Percentiles rank a stretch among this genome's conserved stretches.
These are phyloP conservation scores for Grosmannia penicillata DNA, from an alignment of 2,329 filamentous ascomycete species.

Conservation along the genomic window DNA sequence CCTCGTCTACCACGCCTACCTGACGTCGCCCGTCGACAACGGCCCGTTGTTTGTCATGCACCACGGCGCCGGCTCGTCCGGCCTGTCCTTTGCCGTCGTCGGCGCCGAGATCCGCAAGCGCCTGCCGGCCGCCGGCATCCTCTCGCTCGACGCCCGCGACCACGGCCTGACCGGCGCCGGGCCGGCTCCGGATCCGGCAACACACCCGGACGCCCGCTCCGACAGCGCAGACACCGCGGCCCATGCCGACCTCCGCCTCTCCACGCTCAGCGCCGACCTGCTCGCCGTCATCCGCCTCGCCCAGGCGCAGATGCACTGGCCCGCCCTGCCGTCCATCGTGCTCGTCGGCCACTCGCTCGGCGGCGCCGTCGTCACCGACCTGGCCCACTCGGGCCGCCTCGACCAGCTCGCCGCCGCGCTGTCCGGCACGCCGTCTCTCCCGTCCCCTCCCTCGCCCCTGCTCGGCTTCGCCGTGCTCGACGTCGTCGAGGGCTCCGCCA, in stretches of 20 bases:
- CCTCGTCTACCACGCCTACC: slow-evolving; percentile 69
- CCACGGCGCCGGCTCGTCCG: slow-evolving; percentile 88
- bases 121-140: slow-evolving; percentile 65
- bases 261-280: slow-evolving; percentile 60
- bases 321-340: slow-evolving; percentile 55
- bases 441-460: too few relatives aligned
- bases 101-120: slow-evolving; percentile 61
- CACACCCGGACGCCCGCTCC: too few relatives aligned
- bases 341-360: slow-evolving; percentile 88
- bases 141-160: slow-evolving; percentile 74
- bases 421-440: too few relatives aligned
- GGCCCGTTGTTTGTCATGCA: slow-evolving; percentile 86
- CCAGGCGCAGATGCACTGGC: slow-evolving; percentile 56
- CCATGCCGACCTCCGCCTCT: slow-evolving; percentile 56
- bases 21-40: slow-evolving; percentile 62
- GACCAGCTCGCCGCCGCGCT: too few relatives aligned
- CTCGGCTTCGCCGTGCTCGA: slow-evolving; percentile 78
- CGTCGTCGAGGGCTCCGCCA: slow-evolving; percentile 89
- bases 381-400: slow-evolving; percentile 54
- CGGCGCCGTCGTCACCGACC: slow-evolving; percentile 76
- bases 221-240: too few relatives aligned
- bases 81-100: slow-evolving; percentile 77
- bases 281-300: slow-evolving; percentile 54
- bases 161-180: slow-evolving; percentile 54
- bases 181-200: slow-evolving; percentile 9